Percentiles rank a stretch among this genome's conserved stretches.
Conservation (phyloP, 129 eudicot genomes). For the Escallonia rubra region DNA sequence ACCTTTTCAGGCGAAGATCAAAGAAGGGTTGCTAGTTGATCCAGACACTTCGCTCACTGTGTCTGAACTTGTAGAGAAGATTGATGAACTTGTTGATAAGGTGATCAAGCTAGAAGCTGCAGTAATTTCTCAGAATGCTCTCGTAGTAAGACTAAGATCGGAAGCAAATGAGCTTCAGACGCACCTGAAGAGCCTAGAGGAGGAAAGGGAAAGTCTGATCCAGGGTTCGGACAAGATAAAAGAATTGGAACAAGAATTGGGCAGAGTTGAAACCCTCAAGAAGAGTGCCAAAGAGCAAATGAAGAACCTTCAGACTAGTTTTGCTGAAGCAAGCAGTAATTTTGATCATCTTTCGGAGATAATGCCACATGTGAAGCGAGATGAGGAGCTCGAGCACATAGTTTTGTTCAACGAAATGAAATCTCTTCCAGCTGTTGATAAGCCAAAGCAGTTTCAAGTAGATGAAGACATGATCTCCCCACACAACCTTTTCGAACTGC, state of each 20-base stretch:
- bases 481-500: neutral
- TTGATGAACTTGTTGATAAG: slow-evolving; percentile 64
- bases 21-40: slow-evolving; percentile 23
- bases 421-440: neutral
- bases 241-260: slow-evolving; percentile 45
- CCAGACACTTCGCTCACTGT: slow-evolving; percentile 30
- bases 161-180: slow-evolving; percentile 44
- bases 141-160: slow-evolving; percentile 37
- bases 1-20: slow-evolving; percentile 21
- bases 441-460: neutral
- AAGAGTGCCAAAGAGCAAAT: slow-evolving; percentile 25
- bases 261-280: slow-evolving; percentile 32
- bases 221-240: slow-evolving; percentile 33
- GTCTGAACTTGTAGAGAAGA: slow-evolving; percentile 56
- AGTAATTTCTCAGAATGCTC: slow-evolving; percentile 46
- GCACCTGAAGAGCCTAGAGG: slow-evolving; percentile 38
- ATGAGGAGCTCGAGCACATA: slow-evolving; percentile 8
- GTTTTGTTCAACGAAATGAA: slow-evolving; percentile 1
- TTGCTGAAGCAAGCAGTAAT: slow-evolving; percentile 28
- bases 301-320: slow-evolving; percentile 27
- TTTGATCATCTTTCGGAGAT: slow-evolving; percentile 42
- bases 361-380: slow-evolving; percentile 27
- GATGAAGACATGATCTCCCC: neutral
- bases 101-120: slow-evolving; percentile 45
- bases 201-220: slow-evolving; percentile 24